phyloP scores from a whole-genome alignment of 2,329 filamentous ascomycete species.

The Diaporthe ampelina region DNA sequence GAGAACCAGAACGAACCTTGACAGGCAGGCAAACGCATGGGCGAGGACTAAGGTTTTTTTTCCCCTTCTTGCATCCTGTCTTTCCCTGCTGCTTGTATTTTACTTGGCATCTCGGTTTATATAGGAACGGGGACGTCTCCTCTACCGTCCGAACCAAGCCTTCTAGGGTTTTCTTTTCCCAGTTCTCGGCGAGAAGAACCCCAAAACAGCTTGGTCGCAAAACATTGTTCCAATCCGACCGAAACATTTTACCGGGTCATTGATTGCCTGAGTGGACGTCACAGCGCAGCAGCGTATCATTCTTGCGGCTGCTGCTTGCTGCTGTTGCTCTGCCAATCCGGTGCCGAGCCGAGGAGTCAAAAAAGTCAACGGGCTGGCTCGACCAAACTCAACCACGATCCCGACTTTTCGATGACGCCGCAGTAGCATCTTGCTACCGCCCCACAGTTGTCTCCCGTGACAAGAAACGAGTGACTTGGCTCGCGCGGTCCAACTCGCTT shows the following conservation, averaged over 20 bases:
- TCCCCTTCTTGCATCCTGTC: not conserved
- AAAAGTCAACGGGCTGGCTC: slow-evolving; percentile 12
- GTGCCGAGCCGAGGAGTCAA: slow-evolving; percentile 1
- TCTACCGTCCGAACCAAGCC: not conserved
- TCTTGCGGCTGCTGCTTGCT: not conserved
- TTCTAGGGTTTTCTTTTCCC: slow-evolving; percentile 14
- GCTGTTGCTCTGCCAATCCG: slow-evolving; percentile 22
- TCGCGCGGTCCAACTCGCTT: not conserved
- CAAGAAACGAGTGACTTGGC: not conserved
- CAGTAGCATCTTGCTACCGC: slow-evolving; percentile 15
- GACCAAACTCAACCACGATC: slow-evolving; percentile 14
- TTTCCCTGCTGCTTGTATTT: not conserved
- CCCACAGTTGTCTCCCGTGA: slow-evolving; percentile 11
- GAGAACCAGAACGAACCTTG: slow-evolving; percentile 35
- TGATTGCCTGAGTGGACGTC: not conserved
- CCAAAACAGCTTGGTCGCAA: slow-evolving; percentile 20
- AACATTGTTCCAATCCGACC: slow-evolving; percentile 1
- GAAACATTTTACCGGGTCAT: not conserved
- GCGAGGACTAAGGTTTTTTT: slow-evolving; percentile 26
- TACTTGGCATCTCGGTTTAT: slow-evolving; percentile 22
- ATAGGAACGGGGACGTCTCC: slow-evolving; percentile 21
- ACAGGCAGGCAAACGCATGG: slow-evolving; percentile 14
- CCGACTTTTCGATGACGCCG: slow-evolving; percentile 14
- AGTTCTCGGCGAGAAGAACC: slow-evolving; percentile 8
- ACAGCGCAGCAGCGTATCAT: slow-evolving; percentile 17